A percentile compares a stretch with the other conserved stretches of the same genome.
These are phyloP conservation scores for Candida taoyuanica DNA, from an alignment of 805 yeast species.

Conservation along the genomic window DNA sequence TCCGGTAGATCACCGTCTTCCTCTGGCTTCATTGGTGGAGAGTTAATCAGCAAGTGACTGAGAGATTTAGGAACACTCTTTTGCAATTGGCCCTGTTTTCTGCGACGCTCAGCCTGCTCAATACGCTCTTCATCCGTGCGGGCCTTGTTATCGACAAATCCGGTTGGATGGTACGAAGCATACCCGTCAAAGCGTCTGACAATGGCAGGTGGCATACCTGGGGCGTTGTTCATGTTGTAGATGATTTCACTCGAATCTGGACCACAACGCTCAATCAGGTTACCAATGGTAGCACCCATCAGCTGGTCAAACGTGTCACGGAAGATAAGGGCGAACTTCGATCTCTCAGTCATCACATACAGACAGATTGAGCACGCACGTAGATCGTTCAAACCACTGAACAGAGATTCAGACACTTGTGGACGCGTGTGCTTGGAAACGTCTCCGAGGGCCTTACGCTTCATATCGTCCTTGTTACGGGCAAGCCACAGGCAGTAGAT, in stretches of 20 bases:
- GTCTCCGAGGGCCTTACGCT: conserved; percentile 51
- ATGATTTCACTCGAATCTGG: conserved; percentile 56
- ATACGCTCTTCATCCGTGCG: conserved; percentile 35
- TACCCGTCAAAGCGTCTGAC: conserved; percentile 37
- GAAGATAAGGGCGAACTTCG: conserved; percentile 55
- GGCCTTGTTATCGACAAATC: conserved; percentile 14
- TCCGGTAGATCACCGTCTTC: conserved; percentile 6
- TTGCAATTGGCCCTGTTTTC: conserved; percentile 47
- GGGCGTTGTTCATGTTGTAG: conserved; percentile 31
- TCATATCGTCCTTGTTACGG: conserved; percentile 54
- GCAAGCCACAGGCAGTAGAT: conserved; percentile 65
- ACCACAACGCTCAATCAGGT: conserved; percentile 57
- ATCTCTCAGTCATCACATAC: conserved; percentile 63
- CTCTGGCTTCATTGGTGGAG: conserved; percentile 32
- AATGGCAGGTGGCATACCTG: conserved; percentile 59
- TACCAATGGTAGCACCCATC: conserved; percentile 60
- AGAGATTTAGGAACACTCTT: conserved; percentile 51
- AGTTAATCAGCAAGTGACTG: conserved; percentile 43
- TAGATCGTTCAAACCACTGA: conserved; percentile 56
- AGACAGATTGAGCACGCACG: conserved; percentile 61
- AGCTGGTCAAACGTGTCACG: conserved; percentile 66
- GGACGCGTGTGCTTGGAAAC: conserved; percentile 58
- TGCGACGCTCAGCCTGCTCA: conserved; percentile 45
- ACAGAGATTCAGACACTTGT: conserved; percentile 46
- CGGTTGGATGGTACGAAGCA: conserved; percentile 25